These are phyloP conservation scores for Thielaviopsis musarum DNA, from an alignment of 2,329 filamentous ascomycete genomes.

Conservation along the genomic window DNA sequence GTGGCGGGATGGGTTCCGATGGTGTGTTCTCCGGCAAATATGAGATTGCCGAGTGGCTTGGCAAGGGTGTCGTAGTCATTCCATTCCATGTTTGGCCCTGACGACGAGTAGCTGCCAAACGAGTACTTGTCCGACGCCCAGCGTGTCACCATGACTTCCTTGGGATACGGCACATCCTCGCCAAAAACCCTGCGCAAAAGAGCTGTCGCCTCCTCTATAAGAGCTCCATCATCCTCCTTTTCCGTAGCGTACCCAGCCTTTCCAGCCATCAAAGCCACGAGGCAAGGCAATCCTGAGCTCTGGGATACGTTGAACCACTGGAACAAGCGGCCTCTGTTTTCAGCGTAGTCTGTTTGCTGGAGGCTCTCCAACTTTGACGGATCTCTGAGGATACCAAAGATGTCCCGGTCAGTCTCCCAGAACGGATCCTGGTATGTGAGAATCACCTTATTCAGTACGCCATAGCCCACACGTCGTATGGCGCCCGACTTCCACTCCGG, in stretches of 20 bases:
- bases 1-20: conserved; percentile 92
- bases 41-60: conserved; percentile 63
- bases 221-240: conserved; percentile 51
- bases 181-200: conserved; percentile 66
- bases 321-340: conserved; percentile 78
- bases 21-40: conserved; percentile 93
- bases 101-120: conserved; percentile 89
- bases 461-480: conserved; percentile 76
- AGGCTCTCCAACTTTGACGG: conserved; percentile 53
- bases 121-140: conserved; percentile 87
- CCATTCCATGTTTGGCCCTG: conserved; percentile 62
- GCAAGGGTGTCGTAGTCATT: conserved; percentile 93
- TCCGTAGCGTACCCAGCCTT: conserved; percentile 86
- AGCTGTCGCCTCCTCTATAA: conserved; percentile 65
- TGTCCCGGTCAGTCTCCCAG: conserved; percentile 80
- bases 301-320: conserved; percentile 94
- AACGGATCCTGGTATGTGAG: conserved; percentile 79
- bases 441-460: conserved; percentile 87
- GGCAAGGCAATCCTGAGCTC: conserved; percentile 70
- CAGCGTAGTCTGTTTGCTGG: conserved; percentile 35
- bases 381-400: conserved; percentile 79
- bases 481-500: conserved; percentile 71
- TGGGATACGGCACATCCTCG: conserved; percentile 51
- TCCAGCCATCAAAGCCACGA: conserved; percentile 89
- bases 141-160: conserved; percentile 76